phyloP scores from a whole-genome alignment of 2,329 filamentous ascomycete species.

The Aphanoascus verrucosus region DNA sequence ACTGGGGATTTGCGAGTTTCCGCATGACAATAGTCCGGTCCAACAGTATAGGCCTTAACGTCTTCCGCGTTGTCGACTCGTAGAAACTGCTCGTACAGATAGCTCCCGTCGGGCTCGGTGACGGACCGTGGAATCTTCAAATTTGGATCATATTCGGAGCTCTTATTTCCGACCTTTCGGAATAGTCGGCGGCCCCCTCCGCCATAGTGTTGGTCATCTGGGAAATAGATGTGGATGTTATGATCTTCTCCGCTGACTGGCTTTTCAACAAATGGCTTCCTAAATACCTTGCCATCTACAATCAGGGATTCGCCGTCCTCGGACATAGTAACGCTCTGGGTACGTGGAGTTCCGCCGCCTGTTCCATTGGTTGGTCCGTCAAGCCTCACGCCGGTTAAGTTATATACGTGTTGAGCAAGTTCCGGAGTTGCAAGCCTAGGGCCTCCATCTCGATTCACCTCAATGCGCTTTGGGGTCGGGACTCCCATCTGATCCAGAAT shows the following conservation, averaged over 20 bases:
- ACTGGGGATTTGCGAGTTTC: slow-evolving; percentile 96
- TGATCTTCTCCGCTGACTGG: slow-evolving; percentile 97
- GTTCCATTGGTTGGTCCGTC: slow-evolving; percentile 60
- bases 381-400: slow-evolving; percentile 66
- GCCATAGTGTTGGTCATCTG: slow-evolving; percentile 59
- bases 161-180: slow-evolving; percentile 97
- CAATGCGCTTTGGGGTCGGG: slow-evolving; percentile 74
- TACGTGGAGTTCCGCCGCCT: slow-evolving; percentile 45
- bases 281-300: slow-evolving; percentile 71
- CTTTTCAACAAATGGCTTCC: slow-evolving; percentile 96
- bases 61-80: slow-evolving; percentile 95
- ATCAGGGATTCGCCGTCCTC: slow-evolving; percentile 80
- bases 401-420: slow-evolving; percentile 66
- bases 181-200: slow-evolving; percentile 88
- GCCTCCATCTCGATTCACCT: slow-evolving; percentile 88
- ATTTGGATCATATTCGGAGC: slow-evolving; percentile 79
- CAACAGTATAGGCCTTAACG: slow-evolving; percentile 97
- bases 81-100: slow-evolving; percentile 95
- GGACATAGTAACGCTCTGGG: slow-evolving; percentile 67
- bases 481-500: slow-evolving; percentile 84
- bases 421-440: slow-evolving; percentile 68
- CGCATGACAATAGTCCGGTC: slow-evolving; percentile 83
- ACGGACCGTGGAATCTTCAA: slow-evolving; percentile 69
- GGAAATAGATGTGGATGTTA: slow-evolving; percentile 97
- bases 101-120: slow-evolving; percentile 69